These are phyloP conservation scores for Aquanectria penicillioides DNA, from an alignment of 2,329 filamentous ascomycete genomes.

Conservation along the genomic window DNA sequence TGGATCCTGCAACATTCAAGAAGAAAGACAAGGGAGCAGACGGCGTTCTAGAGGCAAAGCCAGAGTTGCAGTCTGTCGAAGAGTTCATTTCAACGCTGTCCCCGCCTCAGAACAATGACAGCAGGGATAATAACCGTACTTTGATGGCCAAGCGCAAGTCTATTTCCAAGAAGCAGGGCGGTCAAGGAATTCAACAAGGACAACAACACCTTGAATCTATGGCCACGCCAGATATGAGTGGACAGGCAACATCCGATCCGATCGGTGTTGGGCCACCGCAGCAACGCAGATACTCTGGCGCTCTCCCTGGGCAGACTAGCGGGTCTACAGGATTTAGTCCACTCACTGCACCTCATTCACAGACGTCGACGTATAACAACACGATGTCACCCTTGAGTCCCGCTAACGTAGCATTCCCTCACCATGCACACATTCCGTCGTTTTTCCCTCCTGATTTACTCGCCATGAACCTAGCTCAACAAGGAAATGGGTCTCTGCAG, in stretches of 20 bases:
- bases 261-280: constrained; percentile 32
- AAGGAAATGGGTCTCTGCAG: constrained; percentile 64
- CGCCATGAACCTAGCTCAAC: constrained; percentile 61
- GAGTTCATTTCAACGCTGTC: constrained; percentile 90
- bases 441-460: constrained; percentile 65
- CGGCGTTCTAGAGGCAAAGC: constrained; percentile 86
- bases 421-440: constrained; percentile 49
- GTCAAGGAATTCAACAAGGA: constrained; percentile 19
- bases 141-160: constrained; percentile 49
- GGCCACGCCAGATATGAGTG: constrained; percentile 27
- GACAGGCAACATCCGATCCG: constrained; percentile 12
- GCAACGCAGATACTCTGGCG: constrained; percentile 54
- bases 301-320: constrained; percentile 53
- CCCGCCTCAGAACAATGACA: constrained; percentile 65
- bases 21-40: constrained; percentile 86
- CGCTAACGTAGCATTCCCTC: constrained; percentile 53
- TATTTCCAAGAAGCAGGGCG: constrained; percentile 47
- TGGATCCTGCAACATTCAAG: constrained; percentile 74
- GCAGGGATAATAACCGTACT: constrained; percentile 37
- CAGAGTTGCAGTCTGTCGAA: constrained; percentile 91
- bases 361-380: constrained; percentile 55
- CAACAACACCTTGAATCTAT: constrained; percentile 36
- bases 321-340: constrained; percentile 52
- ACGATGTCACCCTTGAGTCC: constrained; percentile 64
- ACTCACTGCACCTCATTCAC: constrained; percentile 53